Conservation (phyloP, 1,284 basidiomycete species). For the Chalciporus sp. region DNA sequence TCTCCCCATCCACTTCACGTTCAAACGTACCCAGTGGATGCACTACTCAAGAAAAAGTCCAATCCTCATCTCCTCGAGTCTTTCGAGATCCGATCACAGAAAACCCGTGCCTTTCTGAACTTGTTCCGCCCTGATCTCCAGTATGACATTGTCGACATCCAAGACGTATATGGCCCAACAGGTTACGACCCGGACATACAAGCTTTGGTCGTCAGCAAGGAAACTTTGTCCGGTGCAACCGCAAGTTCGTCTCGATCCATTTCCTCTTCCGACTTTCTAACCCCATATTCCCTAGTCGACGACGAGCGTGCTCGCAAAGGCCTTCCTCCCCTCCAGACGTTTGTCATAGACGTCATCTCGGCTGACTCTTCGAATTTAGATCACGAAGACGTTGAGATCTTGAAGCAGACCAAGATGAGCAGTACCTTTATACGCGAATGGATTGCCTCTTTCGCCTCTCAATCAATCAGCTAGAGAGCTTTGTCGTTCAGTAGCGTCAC, state of each 20-base stretch:
- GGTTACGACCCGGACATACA: slow-evolving; percentile 83
- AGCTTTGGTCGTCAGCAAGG: slow-evolving; percentile 84
- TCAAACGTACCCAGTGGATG: slow-evolving; percentile 55
- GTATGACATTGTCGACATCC: slow-evolving; percentile 71
- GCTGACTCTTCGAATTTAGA: slow-evolving; percentile 56
- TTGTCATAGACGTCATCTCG: slow-evolving; percentile 88
- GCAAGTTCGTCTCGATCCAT: slow-evolving; percentile 51
- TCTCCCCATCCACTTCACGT: slow-evolving; percentile 13
- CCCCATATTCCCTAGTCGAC: slow-evolving; percentile 52
- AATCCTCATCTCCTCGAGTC: slow-evolving; percentile 73
- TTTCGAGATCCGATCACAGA: slow-evolving; percentile 55
- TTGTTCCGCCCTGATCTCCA: slow-evolving; percentile 66
- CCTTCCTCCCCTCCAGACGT: slow-evolving; percentile 66
- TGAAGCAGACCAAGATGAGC: slow-evolving; percentile 85
- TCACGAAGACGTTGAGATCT: slow-evolving; percentile 61
- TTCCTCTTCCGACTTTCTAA: background rate
- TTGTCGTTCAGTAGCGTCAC: background rate
- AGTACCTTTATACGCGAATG: slow-evolving; percentile 88
- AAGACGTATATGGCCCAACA: slow-evolving; percentile 88
- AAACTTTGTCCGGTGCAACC: slow-evolving; percentile 77
- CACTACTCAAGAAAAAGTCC: slow-evolving; percentile 75
- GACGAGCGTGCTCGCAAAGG: slow-evolving; percentile 53
- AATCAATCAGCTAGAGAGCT: slow-evolving; percentile 8
- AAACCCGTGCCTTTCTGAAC: slow-evolving; percentile 64
- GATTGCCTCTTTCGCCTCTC: slow-evolving; percentile 49